These are phyloP conservation scores for Fusarium clavum DNA, from an alignment of 2,329 filamentous ascomycete genomes.

Conservation along the genomic window DNA sequence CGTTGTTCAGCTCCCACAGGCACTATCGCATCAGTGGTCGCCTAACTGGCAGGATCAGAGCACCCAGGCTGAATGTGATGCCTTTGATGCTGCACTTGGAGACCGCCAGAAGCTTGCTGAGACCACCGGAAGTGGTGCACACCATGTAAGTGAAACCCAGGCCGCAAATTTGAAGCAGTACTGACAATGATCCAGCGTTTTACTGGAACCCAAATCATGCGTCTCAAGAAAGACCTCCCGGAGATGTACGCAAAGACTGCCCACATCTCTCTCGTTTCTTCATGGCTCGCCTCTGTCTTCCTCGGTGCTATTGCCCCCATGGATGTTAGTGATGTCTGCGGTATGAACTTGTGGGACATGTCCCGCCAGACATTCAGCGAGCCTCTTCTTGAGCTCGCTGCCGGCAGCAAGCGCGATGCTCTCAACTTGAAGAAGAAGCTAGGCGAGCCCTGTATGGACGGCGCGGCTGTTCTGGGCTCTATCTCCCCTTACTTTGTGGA, in stretches of 20 bases:
- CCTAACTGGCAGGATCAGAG: conserved; percentile 99
- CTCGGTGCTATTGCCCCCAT: conserved; percentile 87
- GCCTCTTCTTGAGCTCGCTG: conserved; percentile 78
- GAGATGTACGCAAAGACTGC: conserved; percentile 83
- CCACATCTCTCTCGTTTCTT: conserved; percentile 93
- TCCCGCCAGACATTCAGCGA: conserved; percentile 78
- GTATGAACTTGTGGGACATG: conserved; percentile 98
- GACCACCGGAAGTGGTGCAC: conserved; percentile 89
- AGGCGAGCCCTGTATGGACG: conserved; percentile 82
- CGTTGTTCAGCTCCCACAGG: conserved; percentile 76
- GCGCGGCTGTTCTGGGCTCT: conserved; percentile 79
- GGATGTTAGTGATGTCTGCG: conserved; percentile 93
- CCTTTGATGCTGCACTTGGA: conserved; percentile 81
- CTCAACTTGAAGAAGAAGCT: conserved; percentile 79
- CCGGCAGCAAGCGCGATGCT: conserved; percentile 70
- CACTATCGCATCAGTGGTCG: conserved; percentile 86
- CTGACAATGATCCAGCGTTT: conserved; percentile 72
- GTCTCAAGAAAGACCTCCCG: conserved; percentile 83
- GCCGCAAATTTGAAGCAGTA: conserved; percentile 22
- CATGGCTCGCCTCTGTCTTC: conserved; percentile 92
- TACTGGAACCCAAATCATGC: conserved; percentile 95
- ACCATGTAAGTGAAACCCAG: conserved; percentile 75
- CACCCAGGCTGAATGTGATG: conserved; percentile 90
- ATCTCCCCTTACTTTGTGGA: conserved; percentile 83
- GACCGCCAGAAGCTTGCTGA: conserved; percentile 75